A percentile compares a stretch with the other conserved stretches of the same genome.
These are phyloP conservation scores for Hemileccinum impolitum DNA, from an alignment of 768 basidiomycete genomes.

Conservation along the genomic window DNA sequence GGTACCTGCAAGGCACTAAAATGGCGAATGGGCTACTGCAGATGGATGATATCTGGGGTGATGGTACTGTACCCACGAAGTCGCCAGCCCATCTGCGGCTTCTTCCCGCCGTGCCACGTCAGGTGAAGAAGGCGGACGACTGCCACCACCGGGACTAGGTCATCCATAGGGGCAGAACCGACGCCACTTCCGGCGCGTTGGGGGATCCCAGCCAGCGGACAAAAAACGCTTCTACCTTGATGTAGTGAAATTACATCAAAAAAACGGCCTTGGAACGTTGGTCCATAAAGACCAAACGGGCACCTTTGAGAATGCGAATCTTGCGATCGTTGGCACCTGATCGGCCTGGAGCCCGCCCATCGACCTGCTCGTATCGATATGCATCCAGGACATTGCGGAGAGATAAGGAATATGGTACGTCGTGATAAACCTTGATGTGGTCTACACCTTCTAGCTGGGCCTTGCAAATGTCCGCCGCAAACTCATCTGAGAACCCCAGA, in stretches of 20 bases:
- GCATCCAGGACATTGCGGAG: constrained; percentile 50
- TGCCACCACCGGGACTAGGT: constrained; percentile 3
- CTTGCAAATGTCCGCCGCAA: constrained; percentile 14
- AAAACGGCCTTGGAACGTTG: constrained; percentile 43
- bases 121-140: constrained; percentile 13
- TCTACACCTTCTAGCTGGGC: constrained; percentile 36
- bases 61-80: constrained; percentile 10
- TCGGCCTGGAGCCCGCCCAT: constrained; percentile 15
- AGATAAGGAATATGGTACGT: constrained; percentile 44
- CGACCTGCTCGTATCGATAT: constrained; percentile 38
- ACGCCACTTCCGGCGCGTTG: constrained; percentile 17
- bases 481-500: constrained; percentile 5
- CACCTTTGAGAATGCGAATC: constrained; percentile 45
- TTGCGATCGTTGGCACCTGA: constrained; percentile 33
- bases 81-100: constrained; percentile 5
- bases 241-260: constrained; percentile 31
- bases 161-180: constrained; percentile 16
- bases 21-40: constrained; percentile 5
- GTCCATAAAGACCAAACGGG: constrained; percentile 47
- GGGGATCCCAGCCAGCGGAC: constrained; percentile 18
- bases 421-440: constrained; percentile 60
- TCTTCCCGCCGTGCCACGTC: constrained; percentile 12
- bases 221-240: constrained; percentile 16
- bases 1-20: background rate
- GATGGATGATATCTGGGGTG: constrained; percentile 1